Percentiles rank a stretch among this genome's conserved stretches.
Conservation (phyloP, 768 basidiomycete species). For the Artomyces pyxidatus region DNA sequence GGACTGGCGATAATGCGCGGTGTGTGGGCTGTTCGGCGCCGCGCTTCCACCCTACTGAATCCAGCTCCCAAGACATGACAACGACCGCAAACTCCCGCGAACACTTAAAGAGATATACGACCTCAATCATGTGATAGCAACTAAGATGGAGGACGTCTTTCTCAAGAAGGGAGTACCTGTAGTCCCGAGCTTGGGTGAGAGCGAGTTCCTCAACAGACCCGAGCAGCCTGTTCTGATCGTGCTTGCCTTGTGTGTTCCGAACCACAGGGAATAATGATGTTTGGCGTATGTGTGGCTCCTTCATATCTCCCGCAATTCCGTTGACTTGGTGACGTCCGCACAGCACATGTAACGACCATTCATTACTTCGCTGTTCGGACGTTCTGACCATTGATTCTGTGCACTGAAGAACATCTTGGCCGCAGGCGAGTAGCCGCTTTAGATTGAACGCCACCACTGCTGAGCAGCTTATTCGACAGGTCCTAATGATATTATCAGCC, state of each 20-base stretch:
- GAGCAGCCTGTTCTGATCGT: background rate
- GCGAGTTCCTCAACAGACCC: constrained; percentile 4
- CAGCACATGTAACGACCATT: constrained; percentile 47
- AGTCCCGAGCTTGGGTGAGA: constrained; percentile 68
- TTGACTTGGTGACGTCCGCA: constrained; percentile 13
- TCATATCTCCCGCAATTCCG: background rate
- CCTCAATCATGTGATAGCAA: constrained; percentile 58
- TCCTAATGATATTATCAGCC: constrained; percentile 60
- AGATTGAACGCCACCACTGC: background rate
- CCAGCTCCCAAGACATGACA: constrained; percentile 65
- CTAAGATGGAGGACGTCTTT: constrained; percentile 71
- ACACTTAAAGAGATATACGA: constrained; percentile 73
- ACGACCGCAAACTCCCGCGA: constrained; percentile 73
- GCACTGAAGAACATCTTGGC: constrained; percentile 51
- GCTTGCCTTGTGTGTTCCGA: background rate
- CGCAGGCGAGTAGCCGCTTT: constrained; percentile 35
- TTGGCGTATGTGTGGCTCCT: constrained; percentile 53
- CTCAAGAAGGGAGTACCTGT: constrained; percentile 62
- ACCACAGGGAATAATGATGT: constrained; percentile 81
- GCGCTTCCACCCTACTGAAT: constrained; percentile 5
- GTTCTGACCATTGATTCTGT: constrained; percentile 10
- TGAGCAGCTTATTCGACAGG: constrained; percentile 28
- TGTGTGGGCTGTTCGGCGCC: constrained; percentile 16
- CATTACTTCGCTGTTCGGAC: constrained; percentile 8
- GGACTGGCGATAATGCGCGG: constrained; percentile 77